Percentiles rank a stretch among this genome's conserved stretches.
These are phyloP conservation scores for Schizothecium vesticola DNA, from an alignment of 495 filamentous ascomycete species.

Conservation along the genomic window DNA sequence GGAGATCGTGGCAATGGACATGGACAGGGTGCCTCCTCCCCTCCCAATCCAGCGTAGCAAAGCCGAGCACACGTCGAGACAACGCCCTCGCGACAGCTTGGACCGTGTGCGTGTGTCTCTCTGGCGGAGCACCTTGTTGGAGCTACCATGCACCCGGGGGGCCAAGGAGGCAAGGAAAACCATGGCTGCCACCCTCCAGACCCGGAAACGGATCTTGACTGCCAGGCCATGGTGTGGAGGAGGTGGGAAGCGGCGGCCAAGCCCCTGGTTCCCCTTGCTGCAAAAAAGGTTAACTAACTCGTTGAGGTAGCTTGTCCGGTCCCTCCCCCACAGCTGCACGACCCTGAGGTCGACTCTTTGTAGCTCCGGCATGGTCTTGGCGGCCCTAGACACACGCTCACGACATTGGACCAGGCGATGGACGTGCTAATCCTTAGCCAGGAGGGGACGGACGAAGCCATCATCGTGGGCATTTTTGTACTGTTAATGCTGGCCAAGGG, in stretches of 20 bases:
- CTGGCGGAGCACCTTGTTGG: background rate
- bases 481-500: background rate
- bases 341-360: background rate
- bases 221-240: background rate
- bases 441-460: background rate
- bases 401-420: background rate
- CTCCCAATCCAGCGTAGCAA: background rate
- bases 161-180: background rate
- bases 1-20: background rate
- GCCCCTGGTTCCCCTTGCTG: constrained; percentile 1
- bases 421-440: background rate
- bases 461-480: background rate
- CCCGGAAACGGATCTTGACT: background rate
- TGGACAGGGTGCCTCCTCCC: background rate
- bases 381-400: background rate
- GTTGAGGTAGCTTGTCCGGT: constrained; percentile 8
- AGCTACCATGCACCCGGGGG: background rate
- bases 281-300: background rate
- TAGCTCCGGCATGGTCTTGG: background rate
- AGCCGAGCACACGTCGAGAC: background rate
- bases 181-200: background rate
- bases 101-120: background rate
- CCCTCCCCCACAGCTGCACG: constrained; percentile 5
- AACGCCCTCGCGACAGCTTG: background rate
- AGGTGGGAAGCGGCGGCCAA: background rate